Conservation (phyloP, 257 asterid genomes). For the Pogostemon cablin region DNA sequence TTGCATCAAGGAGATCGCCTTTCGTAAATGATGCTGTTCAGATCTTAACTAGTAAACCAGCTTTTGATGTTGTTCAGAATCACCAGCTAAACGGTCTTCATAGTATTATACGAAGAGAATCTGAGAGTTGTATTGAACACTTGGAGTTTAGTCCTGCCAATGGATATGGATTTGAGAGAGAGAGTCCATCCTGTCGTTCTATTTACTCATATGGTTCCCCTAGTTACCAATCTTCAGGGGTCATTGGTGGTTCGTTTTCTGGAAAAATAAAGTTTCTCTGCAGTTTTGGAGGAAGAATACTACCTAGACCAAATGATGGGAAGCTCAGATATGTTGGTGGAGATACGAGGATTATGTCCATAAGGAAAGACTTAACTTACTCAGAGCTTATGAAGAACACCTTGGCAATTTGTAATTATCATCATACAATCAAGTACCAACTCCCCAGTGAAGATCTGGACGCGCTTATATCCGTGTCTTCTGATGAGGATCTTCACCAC, state of each 20-base stretch:
- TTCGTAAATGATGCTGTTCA: slow-evolving; percentile 35
- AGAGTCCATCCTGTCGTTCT: slow-evolving; percentile 35
- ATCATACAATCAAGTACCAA: slow-evolving; percentile 80
- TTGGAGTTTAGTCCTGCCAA: slow-evolving; percentile 37
- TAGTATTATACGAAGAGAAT: slow-evolving; percentile 39
- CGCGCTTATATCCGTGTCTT: slow-evolving; percentile 80
- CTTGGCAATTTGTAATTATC: slow-evolving; percentile 57
- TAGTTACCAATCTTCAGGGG: slow-evolving; percentile 39
- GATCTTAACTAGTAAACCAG: slow-evolving; percentile 27
- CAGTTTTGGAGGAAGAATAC: slow-evolving; percentile 88
- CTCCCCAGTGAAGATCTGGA: slow-evolving; percentile 95
- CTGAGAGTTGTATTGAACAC: slow-evolving; percentile 38
- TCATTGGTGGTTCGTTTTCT: slow-evolving; percentile 40
- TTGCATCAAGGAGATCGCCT: slow-evolving; percentile 44
- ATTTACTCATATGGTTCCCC: slow-evolving; percentile 49
- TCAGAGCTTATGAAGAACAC: slow-evolving; percentile 69
- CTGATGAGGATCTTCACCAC: slow-evolving; percentile 87
- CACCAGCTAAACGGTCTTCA: slow-evolving; percentile 38
- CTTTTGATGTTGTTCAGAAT: slow-evolving; percentile 38
- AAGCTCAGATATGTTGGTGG: slow-evolving; percentile 91
- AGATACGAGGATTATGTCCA: slow-evolving; percentile 79
- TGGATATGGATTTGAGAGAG: slow-evolving; percentile 44
- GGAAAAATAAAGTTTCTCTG: slow-evolving; percentile 77
- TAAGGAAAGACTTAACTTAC: slow-evolving; percentile 55
- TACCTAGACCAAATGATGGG: slow-evolving; percentile 84